Evolutionary conservation across 306 rosid species (phyloP), one percentile per base, ranked within the genome.

Genomic region (Quercus aquifolioides): DNA sequence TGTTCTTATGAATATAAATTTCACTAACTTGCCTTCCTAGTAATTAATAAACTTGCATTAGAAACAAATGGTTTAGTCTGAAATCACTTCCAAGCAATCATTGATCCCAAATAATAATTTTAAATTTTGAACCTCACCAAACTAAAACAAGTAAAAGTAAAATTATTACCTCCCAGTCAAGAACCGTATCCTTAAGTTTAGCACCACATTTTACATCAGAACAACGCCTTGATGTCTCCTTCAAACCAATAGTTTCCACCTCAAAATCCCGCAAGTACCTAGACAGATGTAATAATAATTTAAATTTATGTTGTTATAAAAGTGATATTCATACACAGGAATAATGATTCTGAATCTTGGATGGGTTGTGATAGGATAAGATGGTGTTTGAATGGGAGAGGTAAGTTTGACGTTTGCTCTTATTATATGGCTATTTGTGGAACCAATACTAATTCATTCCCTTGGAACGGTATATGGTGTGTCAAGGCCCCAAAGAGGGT

Each of bases 261-360:
- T 95, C 99, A 82, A 95, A 95, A 86, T 95, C 99, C 31, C 98
- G 93, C 80, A 90, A 69, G 87, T 95, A 95, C 96, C 99, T 94
- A 72, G 1, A 79, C 26, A 82, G 43, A 78, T 77, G 73, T 25
- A 55, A 78, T 68, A 23, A 72, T 65, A 70, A 77, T 71, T 77
- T 88, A 77, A 80, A 72, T 13, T 49, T 49, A 3, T 49, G 14
- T 49, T 12, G 14, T 49, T 3, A 10, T 12, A 49, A 13, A 49
- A 49, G 54, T 12, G 5, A 13, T 49, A 3, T 11, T 11, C 4
- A 10, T 49, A 49, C 54, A 49, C 17, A 49, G 5, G 54, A 49
- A 49, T 49, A 49, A 49, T 49, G 14, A 49, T 49, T 49, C 54
- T 49, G 17, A 41, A 41, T 41, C 46, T 41, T 2, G 11, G 46